A percentile compares a stretch with the other conserved stretches of the same genome.
These are phyloP conservation scores for Blastomyces gilchristii DNA, from an alignment of 2,329 filamentous ascomycete species.

Conservation along the genomic window DNA sequence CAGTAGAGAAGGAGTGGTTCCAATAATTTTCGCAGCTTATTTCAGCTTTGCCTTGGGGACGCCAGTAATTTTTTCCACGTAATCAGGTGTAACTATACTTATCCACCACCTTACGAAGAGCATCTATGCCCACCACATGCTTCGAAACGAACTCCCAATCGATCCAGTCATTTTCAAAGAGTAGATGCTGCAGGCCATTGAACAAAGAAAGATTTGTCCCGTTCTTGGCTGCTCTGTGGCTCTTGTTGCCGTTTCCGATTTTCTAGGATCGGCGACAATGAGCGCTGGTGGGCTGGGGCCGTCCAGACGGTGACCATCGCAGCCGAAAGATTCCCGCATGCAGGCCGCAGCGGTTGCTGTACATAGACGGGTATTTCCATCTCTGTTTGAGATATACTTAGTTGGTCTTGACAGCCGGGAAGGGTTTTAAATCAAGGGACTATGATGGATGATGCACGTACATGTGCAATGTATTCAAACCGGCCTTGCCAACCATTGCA, in stretches of 20 bases:
- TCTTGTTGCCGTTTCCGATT: constrained; percentile 26
- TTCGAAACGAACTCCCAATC: constrained; percentile 24
- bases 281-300: constrained; percentile 29
- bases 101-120: constrained; percentile 21
- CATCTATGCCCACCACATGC: constrained; percentile 23
- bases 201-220: constrained; percentile 32
- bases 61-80: constrained; percentile 29
- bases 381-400: constrained; percentile 19
- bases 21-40: constrained; percentile 27
- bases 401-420: not conserved
- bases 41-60: constrained; percentile 23
- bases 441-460: constrained; percentile 13
- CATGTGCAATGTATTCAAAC: constrained; percentile 31
- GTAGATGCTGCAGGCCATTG: constrained; percentile 30
- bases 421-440: not conserved
- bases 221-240: constrained; percentile 25
- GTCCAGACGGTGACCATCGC: constrained; percentile 28
- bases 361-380: constrained; percentile 33
- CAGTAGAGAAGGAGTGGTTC: constrained; percentile 24
- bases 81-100: constrained; percentile 26
- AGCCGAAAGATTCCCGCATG: constrained; percentile 33
- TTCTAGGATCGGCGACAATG: constrained; percentile 29
- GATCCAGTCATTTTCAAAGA: constrained; percentile 30
- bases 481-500: constrained; percentile 31
- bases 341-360: constrained; percentile 31